phyloP scores from a whole-genome alignment of 441 rosid genomes.

The Populus hybrid region DNA sequence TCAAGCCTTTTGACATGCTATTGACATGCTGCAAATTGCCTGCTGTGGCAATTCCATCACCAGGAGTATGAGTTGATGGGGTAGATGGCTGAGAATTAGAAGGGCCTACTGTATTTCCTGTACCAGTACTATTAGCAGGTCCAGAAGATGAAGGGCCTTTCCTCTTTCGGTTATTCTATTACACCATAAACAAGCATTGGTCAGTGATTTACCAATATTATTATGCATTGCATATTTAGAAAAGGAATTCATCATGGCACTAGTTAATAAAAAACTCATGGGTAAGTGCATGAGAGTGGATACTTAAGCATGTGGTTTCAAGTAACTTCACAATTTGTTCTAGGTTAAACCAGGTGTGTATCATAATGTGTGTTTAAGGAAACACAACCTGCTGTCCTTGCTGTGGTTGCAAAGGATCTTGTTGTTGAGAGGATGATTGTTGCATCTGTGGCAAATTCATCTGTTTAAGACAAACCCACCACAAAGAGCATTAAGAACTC shows the following conservation, averaged over 20 bases:
- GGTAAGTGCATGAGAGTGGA: background rate
- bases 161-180: slow-evolving; percentile 57
- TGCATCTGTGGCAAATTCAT: slow-evolving; percentile 78
- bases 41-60: slow-evolving; percentile 65
- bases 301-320: slow-evolving; percentile 6
- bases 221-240: slow-evolving; percentile 26
- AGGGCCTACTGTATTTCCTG: slow-evolving; percentile 74
- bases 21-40: slow-evolving; percentile 49
- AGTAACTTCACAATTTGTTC: background rate
- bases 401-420: slow-evolving; percentile 66
- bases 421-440: slow-evolving; percentile 79
- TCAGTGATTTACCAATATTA: slow-evolving; percentile 12
- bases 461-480: slow-evolving; percentile 41
- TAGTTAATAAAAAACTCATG: background rate
- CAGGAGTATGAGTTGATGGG: slow-evolving; percentile 87
- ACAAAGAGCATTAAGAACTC: slow-evolving; percentile 4
- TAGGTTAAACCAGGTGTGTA: slow-evolving; percentile 2
- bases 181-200: slow-evolving; percentile 22
- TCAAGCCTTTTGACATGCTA: slow-evolving; percentile 45
- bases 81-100: slow-evolving; percentile 88
- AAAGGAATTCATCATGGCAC: background rate
- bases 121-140: slow-evolving; percentile 80
- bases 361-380: slow-evolving; percentile 13
- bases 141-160: slow-evolving; percentile 67
- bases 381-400: slow-evolving; percentile 52